Conservation (phyloP, 306 rosid species). For the Inga oerstediana region DNA sequence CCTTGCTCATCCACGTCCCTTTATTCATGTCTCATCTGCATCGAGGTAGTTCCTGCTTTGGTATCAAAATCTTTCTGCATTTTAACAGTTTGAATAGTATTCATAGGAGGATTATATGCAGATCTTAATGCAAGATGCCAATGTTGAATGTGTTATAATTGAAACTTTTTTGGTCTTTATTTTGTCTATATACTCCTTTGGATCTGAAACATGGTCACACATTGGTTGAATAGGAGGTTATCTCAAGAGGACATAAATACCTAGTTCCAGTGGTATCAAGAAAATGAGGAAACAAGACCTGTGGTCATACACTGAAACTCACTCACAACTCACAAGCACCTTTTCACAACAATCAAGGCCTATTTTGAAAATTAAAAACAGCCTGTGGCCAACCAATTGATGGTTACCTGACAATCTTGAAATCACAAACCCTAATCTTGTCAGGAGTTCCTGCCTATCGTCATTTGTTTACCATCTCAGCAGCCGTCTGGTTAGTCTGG, state of each 20-base stretch:
- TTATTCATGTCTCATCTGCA: neutral
- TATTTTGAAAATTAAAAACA: neutral
- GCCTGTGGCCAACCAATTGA: neutral
- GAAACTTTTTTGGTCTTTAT: neutral
- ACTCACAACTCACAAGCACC: neutral
- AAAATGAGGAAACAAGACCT: neutral
- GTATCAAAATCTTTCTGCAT: neutral
- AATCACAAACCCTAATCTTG: neutral
- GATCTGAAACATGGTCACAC: neutral
- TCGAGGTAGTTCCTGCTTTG: neutral
- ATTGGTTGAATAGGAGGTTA: neutral
- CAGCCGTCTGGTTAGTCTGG: neutral
- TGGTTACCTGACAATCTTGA: neutral
- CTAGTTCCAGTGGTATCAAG: neutral
- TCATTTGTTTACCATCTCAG: neutral
- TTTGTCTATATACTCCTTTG: neutral
- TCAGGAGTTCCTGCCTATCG: neutral
- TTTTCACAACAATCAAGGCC: neutral
- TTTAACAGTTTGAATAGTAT: neutral
- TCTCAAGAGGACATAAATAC: neutral
- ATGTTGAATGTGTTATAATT: neutral
- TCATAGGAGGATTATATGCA: neutral
- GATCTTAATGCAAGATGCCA: neutral
- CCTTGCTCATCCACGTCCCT: conserved; percentile 11
- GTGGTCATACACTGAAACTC: neutral